Evolutionary conservation across 805 yeast genomes (phyloP), one percentile per base, ranked within the genome.

Genomic region (Metschnikowia matae): DNA sequence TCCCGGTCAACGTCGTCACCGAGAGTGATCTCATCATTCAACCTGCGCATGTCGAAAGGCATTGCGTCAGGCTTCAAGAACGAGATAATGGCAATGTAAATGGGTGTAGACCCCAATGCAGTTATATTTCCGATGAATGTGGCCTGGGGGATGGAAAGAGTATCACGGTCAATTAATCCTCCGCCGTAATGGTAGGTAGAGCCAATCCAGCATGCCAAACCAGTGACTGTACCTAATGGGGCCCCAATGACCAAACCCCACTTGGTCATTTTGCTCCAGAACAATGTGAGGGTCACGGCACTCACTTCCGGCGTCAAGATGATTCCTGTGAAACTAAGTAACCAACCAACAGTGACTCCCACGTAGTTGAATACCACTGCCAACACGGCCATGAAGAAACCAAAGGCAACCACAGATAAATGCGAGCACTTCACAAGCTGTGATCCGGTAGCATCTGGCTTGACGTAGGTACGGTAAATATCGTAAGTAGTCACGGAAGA

Each of bases 281-380:
- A 67, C 52, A 75, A 60, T 2, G 75, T 66, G 23, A 64, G 53
- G 13, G 68, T 61, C 47, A 63, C 62, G 4, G 70, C 65, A 33
- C 60, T 53, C 13, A 67, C 73, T 46, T 66, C 74, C 3, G 77
- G 75, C 10, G 65, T 61, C 40, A 74, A 54, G 20, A 70, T 61
- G 46, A 75, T 71, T 48, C 78, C 79, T 13, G 62, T 58, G 54
- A 73, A 69, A 38, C 66, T 60, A 21, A 72, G 59, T 29, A 74
- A 51, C 77, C 77, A 74, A 6, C 73, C 68, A 20, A 67, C 67
- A 38, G 75, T 66, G 29, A 73, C 70, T 39, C 78, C 77, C 38
- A 69, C 60, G 51, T 73, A 70, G 54, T 71, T 70, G 61, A 75
- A 73, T 14, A 67, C 63, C 31, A 68, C 67, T 1, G 79, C 36